Evolutionary conservation across 1,284 basidiomycete genomes (phyloP).

Genomic region (Fomitopsis schrenkii): DNA sequence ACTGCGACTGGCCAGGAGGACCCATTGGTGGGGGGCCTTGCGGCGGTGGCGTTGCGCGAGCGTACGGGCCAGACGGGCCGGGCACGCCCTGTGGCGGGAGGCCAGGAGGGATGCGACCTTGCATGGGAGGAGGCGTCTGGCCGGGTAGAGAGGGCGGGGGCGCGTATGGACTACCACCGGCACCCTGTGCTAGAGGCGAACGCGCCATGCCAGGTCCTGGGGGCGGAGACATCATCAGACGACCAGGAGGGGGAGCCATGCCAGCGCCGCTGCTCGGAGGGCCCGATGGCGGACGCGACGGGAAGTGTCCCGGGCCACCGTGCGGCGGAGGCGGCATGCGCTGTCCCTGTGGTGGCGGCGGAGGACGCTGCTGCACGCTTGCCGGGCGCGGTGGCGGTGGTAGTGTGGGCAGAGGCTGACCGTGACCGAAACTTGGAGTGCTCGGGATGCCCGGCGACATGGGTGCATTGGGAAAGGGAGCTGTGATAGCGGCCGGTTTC

Average conservation of each 20-base stretch:
- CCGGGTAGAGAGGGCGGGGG: conserved; percentile 32
- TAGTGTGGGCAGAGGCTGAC: conserved; percentile 34
- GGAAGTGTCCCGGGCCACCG: conserved; percentile 22
- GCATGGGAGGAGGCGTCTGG: conserved; percentile 24
- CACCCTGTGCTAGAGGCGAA: conserved; percentile 17
- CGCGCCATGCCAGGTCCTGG: conserved; percentile 32
- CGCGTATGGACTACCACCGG: conserved; percentile 34
- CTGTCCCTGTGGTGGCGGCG: conserved; percentile 42
- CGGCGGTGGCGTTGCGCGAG: conserved; percentile 39
- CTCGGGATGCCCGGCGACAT: conserved; percentile 42
- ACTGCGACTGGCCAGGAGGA: conserved; percentile 14
- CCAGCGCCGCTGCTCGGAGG: conserved; percentile 26
- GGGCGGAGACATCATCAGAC: conserved; percentile 32
- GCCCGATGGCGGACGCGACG: conserved; percentile 35
- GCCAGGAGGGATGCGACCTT: conserved; percentile 19
- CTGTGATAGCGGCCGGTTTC: conserved; percentile 67
- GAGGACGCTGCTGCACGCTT: conserved; percentile 47
- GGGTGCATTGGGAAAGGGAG: conserved; percentile 82
- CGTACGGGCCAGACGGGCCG: conserved; percentile 32
- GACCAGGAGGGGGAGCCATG: conserved; percentile 33
- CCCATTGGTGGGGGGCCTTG: conserved; percentile 18
- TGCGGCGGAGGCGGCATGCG: conserved; percentile 27
- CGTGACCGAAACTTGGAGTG: conserved; percentile 43
- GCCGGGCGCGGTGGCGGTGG: conserved; percentile 64
- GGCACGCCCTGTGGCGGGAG: conserved; percentile 11